Conservation (phyloP, 768 basidiomycete genomes). For the Tephrocybe sp. region DNA sequence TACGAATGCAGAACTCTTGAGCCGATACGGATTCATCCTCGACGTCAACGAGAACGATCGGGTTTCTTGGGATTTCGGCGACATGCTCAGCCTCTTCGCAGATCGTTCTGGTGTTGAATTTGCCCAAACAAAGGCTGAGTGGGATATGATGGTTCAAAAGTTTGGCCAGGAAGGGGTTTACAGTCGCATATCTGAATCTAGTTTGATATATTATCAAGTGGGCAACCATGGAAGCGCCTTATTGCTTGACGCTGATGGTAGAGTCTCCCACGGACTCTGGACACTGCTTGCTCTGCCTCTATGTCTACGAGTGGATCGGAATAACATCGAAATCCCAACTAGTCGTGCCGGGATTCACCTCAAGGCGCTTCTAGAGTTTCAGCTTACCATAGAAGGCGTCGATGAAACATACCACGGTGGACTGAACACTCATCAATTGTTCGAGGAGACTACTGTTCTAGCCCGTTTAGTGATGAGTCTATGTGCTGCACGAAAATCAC, state of each 20-base stretch:
- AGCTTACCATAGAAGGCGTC: conserved; percentile 11
- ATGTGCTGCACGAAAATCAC: conserved; percentile 27
- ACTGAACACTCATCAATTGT: neutral
- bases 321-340: neutral
- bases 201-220: conserved; percentile 14
- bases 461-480: conserved; percentile 25
- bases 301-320: conserved; percentile 1
- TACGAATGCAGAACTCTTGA: conserved; percentile 62
- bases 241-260: conserved; percentile 48
- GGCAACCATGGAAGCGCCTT: conserved; percentile 18
- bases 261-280: conserved; percentile 50
- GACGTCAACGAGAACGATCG: conserved; percentile 69
- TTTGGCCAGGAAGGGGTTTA: conserved; percentile 3
- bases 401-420: neutral
- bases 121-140: conserved; percentile 5
- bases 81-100: conserved; percentile 22
- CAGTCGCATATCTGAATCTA: conserved; percentile 18
- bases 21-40: conserved; percentile 72
- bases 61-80: conserved; percentile 39
- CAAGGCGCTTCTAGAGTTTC: conserved; percentile 14
- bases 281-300: conserved; percentile 33
- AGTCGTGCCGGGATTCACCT: conserved; percentile 4
- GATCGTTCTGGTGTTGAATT: conserved; percentile 3
- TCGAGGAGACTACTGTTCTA: conserved; percentile 2
- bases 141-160: conserved; percentile 7